Evolutionary conservation across 805 yeast species (phyloP), one percentile per base, ranked within the genome.

Genomic region (Hanseniaspora guilliermondii): DNA sequence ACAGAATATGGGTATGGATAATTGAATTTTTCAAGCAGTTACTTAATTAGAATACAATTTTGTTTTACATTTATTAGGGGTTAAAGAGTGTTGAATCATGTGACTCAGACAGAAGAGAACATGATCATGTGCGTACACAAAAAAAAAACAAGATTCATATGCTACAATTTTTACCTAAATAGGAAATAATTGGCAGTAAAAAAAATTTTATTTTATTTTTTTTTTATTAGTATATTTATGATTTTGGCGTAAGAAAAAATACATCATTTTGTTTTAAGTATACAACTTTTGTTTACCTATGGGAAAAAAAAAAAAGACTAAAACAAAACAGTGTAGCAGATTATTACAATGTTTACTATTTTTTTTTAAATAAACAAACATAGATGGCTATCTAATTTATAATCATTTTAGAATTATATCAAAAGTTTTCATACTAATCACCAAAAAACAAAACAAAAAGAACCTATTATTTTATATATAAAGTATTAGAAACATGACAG

Each of bases 401-500:
- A 8, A 25, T 21, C 14, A 12, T 24, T 42, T 16, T 8, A 4
- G 11, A n/a, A 2, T 39, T 9, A 11, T 14, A 38, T 25, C 24
- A 40, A 22, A 11, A 24, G 11, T 4, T n/a, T n/a, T 37, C 24
- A 12, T 24, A 4, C 9, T 24, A 9, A 46, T 4, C 33, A 38
- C 11, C 25, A 21, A 40, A 30, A 35, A 21, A 17, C 16, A 9
- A 33, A 17, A n/a, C 45, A 33, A 53, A 37, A 39, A 45, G 40
- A 6, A 21, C 14, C 64, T 41, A 55, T 30, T 4, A n/a, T n/a
- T n/a, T n/a, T n/a, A 4, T 30, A 9, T 30, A 30, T 14, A 30
- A 2, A 30, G 6, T 30, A 11, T 7, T 30, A 1, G 12, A 30
- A 30, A 30, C 14, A 87, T 89, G 96, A 85, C 96, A 54, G 97